Percentiles rank a stretch among this genome's conserved stretches.
Evolutionary conservation across 2,329 filamentous ascomycete genomes (phyloP).

Genomic region (Trichoderma aggressivum): DNA sequence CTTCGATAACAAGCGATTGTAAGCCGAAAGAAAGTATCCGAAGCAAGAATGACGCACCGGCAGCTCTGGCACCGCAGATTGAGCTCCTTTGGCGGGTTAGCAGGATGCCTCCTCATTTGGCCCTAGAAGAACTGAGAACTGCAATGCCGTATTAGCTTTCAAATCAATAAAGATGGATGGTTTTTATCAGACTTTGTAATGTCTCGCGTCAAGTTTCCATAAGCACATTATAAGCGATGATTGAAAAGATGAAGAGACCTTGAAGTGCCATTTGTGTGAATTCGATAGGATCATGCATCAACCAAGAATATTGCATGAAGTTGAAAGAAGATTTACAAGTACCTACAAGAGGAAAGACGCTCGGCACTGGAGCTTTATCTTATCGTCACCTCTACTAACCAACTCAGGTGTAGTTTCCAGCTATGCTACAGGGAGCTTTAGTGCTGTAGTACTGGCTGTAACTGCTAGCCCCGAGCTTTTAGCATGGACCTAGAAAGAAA

Average conservation of each 20-base stretch:
- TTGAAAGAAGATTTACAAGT: neutral
- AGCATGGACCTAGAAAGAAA: no score
- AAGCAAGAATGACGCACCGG: no score
- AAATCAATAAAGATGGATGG: neutral
- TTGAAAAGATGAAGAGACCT: neutral
- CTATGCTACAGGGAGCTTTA: neutral
- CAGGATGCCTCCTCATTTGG: neutral
- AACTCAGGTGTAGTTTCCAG: neutral
- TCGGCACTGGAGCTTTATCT: slow-evolving; percentile 11
- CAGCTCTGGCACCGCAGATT: no score
- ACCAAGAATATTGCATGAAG: neutral
- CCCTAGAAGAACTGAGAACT: neutral
- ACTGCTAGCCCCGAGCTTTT: neutral
- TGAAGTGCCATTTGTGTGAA: neutral
- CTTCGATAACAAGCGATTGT: no score
- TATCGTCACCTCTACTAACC: slow-evolving; percentile 13
- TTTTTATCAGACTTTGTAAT: neutral
- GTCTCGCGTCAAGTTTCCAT: neutral
- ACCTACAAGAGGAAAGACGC: neutral
- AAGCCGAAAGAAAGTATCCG: no score
- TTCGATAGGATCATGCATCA: neutral
- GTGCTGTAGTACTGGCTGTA: neutral
- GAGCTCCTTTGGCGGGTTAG: no score
- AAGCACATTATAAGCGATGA: neutral
- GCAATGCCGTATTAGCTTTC: neutral